Conservation (phyloP, 2,329 filamentous ascomycete species). For the Monosporascus sp. region DNA sequence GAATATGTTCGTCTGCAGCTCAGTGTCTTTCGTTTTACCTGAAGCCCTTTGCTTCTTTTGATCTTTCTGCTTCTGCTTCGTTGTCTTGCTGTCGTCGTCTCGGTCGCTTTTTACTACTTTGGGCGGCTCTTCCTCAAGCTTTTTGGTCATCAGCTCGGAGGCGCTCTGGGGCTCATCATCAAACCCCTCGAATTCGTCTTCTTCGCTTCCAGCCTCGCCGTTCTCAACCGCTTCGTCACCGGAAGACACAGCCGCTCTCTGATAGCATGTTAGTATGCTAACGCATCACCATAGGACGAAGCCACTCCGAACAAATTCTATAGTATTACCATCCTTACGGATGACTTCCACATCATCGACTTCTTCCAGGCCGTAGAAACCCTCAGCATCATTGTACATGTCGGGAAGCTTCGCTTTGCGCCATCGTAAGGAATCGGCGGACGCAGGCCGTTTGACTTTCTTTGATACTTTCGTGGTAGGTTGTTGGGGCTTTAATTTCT, state of each 20-base stretch:
- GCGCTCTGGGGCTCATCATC: conserved; percentile 39
- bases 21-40: conserved; percentile 31
- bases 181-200: conserved; percentile 62
- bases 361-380: conserved; percentile 88
- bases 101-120: conserved; percentile 11
- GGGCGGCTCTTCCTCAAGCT: background rate
- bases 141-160: conserved; percentile 18
- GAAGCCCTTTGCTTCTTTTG: conserved; percentile 29
- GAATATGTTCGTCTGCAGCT: conserved; percentile 47
- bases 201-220: conserved; percentile 12
- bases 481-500: conserved; percentile 14
- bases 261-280: conserved; percentile 9
- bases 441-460: conserved; percentile 37
- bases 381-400: conserved; percentile 81
- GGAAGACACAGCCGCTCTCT: conserved; percentile 19
- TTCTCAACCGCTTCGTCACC: conserved; percentile 10
- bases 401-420: conserved; percentile 63
- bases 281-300: background rate
- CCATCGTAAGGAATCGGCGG: conserved; percentile 50
- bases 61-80: conserved; percentile 16
- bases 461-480: conserved; percentile 12
- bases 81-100: conserved; percentile 6
- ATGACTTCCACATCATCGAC: conserved; percentile 88
- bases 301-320: conserved; percentile 47
- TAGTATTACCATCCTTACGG: conserved; percentile 49